These are phyloP conservation scores for Pseudomassariella vexata DNA, from an alignment of 2,329 filamentous ascomycete species.

Conservation along the genomic window DNA sequence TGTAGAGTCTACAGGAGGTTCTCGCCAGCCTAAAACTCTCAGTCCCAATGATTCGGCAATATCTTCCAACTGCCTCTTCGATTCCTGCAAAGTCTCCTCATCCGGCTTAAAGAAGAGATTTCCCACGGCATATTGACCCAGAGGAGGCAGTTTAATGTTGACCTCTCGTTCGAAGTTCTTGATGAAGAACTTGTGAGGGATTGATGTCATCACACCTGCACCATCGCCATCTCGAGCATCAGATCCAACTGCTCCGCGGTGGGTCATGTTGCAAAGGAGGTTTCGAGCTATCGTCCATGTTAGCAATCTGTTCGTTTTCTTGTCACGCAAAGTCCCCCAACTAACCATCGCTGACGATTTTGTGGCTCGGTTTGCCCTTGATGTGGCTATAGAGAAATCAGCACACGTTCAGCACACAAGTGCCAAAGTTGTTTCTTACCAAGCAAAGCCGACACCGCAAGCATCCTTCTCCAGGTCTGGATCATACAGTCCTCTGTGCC, in stretches of 20 bases:
- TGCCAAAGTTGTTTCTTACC: constrained; percentile 45
- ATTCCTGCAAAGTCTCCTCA: constrained; percentile 81
- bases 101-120: constrained; percentile 99
- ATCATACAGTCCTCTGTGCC: constrained; percentile 76
- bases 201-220: constrained; percentile 98
- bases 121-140: constrained; percentile 92
- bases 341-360: constrained; percentile 96
- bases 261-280: constrained; percentile 99
- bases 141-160: constrained; percentile 77
- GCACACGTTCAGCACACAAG: too few species aligned
- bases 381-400: constrained; percentile 64
- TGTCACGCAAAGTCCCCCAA: constrained; percentile 11
- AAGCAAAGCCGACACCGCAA: constrained; percentile 98
- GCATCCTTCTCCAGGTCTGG: constrained; percentile 97
- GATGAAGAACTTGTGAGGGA: constrained; percentile 96
- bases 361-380: constrained; percentile 95
- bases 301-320: constrained; percentile 16
- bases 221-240: constrained; percentile 97
- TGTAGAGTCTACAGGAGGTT: constrained; percentile 88
- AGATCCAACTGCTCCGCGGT: constrained; percentile 95
- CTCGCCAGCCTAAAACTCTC: constrained; percentile 91
- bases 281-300: constrained; percentile 62
- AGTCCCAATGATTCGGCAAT: constrained; percentile 83
- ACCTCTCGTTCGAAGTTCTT: constrained; percentile 96
- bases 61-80: constrained; percentile 88